phyloP scores from a whole-genome alignment of 1,284 basidiomycete genomes.

The Coniferiporia weirii region DNA sequence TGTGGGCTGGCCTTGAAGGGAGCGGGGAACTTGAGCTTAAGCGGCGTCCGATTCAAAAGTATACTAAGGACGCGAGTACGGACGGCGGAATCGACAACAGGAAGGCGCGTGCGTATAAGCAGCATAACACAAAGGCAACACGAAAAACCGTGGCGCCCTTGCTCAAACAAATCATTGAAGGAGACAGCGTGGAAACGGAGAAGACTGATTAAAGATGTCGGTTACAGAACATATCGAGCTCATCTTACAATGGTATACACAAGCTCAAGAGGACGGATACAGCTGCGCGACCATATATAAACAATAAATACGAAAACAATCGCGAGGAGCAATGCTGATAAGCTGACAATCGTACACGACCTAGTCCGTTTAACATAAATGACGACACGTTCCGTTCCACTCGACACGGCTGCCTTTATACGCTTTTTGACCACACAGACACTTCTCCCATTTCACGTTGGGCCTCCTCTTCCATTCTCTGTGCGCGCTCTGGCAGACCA shows the following conservation, averaged over 20 bases:
- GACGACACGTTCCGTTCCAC: background rate
- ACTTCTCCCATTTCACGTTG: background rate
- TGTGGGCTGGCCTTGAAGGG: constrained; percentile 7
- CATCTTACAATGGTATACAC: background rate
- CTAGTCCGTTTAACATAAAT: no score
- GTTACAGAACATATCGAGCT: background rate
- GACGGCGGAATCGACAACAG: constrained; percentile 19
- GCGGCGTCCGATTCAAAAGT: constrained; percentile 24
- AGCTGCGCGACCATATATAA: no score
- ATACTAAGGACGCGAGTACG: constrained; percentile 27
- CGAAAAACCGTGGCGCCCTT: constrained; percentile 81
- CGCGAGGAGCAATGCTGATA: no score
- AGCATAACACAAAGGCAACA: constrained; percentile 69
- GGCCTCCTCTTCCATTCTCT: background rate
- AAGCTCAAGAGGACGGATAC: no score
- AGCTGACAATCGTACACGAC: no score
- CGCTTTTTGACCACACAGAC: background rate
- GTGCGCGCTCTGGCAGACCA: constrained; percentile 1
- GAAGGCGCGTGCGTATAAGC: constrained; percentile 49
- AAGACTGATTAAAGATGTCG: background rate
- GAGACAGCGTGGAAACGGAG: background rate
- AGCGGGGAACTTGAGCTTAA: constrained; percentile 11
- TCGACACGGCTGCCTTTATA: background rate
- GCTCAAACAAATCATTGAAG: constrained; percentile 42
- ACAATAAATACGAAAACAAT: no score